phyloP scores from a whole-genome alignment of 2,329 filamentous ascomycete species.

The Pestalotiopsis sp. region DNA sequence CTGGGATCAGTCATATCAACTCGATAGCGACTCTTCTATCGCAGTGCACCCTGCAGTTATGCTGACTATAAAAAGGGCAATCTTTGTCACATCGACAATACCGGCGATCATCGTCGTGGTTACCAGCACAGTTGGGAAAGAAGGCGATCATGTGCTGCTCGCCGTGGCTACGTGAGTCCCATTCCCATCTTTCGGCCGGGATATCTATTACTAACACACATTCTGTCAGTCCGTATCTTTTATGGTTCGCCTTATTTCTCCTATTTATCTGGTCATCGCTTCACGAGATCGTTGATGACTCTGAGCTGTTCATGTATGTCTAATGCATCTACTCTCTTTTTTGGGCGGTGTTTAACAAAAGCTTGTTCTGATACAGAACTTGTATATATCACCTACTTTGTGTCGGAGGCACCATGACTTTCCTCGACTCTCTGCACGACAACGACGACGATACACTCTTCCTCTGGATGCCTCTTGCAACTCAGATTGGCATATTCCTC shows the following conservation, averaged over 20 bases:
- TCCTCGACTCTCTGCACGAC: background rate
- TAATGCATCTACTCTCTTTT: background rate
- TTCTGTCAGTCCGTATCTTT: background rate
- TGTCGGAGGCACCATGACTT: background rate
- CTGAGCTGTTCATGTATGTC: background rate
- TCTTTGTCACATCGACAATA: background rate
- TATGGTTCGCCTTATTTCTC: background rate
- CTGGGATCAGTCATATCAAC: background rate
- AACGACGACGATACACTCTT: background rate
- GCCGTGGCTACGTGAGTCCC: background rate
- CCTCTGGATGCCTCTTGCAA: background rate
- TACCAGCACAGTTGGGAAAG: background rate
- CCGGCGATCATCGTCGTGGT: background rate
- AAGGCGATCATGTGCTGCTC: background rate
- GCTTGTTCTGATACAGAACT: background rate
- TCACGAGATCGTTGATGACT: background rate
- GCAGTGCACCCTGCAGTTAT: background rate
- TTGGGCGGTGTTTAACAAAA: background rate
- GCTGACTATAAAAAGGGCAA: background rate
- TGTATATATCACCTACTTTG: background rate
- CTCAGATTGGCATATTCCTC: background rate
- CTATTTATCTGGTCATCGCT: background rate
- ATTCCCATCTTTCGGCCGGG: rapidly evolving
- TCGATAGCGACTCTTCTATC: background rate
- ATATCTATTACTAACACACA: background rate